Evolutionary conservation across 768 basidiomycete genomes (phyloP), one percentile per base, ranked within the genome.

Genomic region (Hygrophoropsis aurantiaca): DNA sequence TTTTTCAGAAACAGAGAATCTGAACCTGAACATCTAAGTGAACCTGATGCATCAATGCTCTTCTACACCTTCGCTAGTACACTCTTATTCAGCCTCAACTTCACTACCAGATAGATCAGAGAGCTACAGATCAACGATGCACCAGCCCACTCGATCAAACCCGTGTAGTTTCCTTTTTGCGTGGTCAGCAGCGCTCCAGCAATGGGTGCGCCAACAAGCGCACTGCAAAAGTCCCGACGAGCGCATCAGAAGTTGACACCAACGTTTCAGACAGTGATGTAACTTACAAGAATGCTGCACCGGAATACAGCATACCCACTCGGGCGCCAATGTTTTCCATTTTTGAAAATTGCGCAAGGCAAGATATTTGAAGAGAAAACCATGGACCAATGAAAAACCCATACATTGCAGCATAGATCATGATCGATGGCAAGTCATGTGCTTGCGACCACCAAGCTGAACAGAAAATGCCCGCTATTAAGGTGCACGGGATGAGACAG

Each of bases 401-500:
- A 20, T n/a, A 40, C 13, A 40, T 3, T 3, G 21, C 38, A 5
- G 38, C 15, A 40, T 40, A 40, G 13, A 13, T 4, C 38, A 40
- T 40, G 15, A 40, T 15, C 3, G 1, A 13, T 4, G 38, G 15
- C 6, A 40, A 5, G 21, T 21, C 21, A 21, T 40, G 38, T 40
- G 38, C 38, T 3, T 40, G 38, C 15, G 21, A n/a, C 38, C 38
- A 40, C 20, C 15, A 7, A n/a, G 38, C 38, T 13, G 21, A 20
- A 40, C 15, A n/a, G 13, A 40, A 40, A 5, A 40, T 40, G 15
- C 15, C 38, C 13, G 20, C 11, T 3, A 40, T 15, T 5, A 20
- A 13, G 11, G 38, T 21, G 38, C 13, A 40, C 1, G 81, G 80
- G 1, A 69, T 65, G 50, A 84, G 74, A 51, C 80, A 66, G 63